Evolutionary conservation across 176 grass and related monocot genomes (phyloP).

Genomic region (Neostapfia colusana): DNA sequence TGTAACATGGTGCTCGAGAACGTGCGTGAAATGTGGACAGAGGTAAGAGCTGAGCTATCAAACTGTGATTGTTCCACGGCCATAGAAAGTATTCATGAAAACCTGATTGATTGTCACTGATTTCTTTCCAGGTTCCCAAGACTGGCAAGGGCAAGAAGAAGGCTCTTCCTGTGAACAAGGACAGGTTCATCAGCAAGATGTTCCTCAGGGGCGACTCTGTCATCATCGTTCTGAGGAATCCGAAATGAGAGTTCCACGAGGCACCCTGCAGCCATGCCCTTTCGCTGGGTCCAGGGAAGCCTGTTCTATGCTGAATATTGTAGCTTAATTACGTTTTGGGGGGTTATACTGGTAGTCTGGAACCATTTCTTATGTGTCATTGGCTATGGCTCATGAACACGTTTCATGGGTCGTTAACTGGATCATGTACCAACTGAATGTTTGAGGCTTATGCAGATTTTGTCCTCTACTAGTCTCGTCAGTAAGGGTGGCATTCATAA

Average conservation of each 20-base stretch:
- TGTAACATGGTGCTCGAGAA: constrained; percentile 91
- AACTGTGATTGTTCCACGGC: not conserved
- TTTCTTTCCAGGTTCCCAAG: constrained; percentile 61
- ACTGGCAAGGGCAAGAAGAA: constrained; percentile 85
- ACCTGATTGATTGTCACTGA: not conserved
- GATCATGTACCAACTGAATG: not conserved
- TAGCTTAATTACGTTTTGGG: constrained; percentile 16
- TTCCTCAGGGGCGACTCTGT: constrained; percentile 76
- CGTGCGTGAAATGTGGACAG: constrained; percentile 80
- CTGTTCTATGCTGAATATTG: not conserved
- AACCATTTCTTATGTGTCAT: not conserved
- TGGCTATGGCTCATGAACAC: not conserved
- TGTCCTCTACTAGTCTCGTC: too few relatives aligned
- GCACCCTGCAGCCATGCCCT: not conserved
- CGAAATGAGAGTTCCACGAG: constrained; percentile 35
- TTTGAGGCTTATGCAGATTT: not conserved
- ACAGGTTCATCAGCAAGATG: constrained; percentile 85
- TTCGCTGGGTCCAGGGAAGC: too few relatives aligned
- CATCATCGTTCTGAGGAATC: constrained; percentile 77
- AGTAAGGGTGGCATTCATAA: too few relatives aligned
- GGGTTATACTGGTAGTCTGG: constrained; percentile 3
- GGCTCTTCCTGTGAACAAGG: constrained; percentile 74
- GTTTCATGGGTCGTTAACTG: not conserved
- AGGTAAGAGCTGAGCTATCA: constrained; percentile 43
- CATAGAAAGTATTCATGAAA: not conserved